Conservation (phyloP, 2,329 filamentous ascomycete species). For the Aspergillus sp. region DNA sequence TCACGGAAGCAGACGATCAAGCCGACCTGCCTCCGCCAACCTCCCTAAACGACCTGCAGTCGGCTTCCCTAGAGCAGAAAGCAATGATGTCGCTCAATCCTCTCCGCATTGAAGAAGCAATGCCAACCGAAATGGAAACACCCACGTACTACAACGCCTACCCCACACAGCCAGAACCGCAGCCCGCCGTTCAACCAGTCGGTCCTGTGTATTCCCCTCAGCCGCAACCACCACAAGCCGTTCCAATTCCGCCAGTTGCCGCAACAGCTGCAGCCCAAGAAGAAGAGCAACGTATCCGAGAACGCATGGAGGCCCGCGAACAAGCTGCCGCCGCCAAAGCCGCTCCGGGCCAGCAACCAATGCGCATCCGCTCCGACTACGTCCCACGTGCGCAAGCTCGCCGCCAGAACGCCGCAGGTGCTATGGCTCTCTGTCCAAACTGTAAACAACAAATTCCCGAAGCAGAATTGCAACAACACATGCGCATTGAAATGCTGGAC, state of each 20-base stretch:
- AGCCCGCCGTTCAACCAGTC: conserved; percentile 33
- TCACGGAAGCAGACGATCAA: conserved; percentile 84
- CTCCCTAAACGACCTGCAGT: conserved; percentile 86
- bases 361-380: conserved; percentile 93
- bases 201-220: conserved; percentile 33
- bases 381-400: conserved; percentile 78
- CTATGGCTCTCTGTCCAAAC: conserved; percentile 76
- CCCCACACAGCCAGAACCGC: conserved; percentile 40
- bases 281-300: conserved; percentile 63
- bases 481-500: conserved; percentile 91
- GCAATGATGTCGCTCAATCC: conserved; percentile 83
- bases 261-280: conserved; percentile 46
- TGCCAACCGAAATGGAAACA: conserved; percentile 71
- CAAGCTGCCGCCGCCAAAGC: conserved; percentile 73
- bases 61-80: conserved; percentile 91
- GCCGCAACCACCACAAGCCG: conserved; percentile 27
- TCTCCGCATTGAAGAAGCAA: conserved; percentile 88
- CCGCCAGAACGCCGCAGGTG: conserved; percentile 64
- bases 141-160: conserved; percentile 55
- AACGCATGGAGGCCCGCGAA: conserved; percentile 53
- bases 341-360: conserved; percentile 56
- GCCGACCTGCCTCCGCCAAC: conserved; percentile 85
- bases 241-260: conserved; percentile 28
- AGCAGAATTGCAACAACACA: conserved; percentile 85
- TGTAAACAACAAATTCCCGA: conserved; percentile 88